Percentiles rank a stretch among this genome's conserved stretches.
Evolutionary conservation across 768 basidiomycete genomes (phyloP).

Genomic region (Mrakia gelida): DNA sequence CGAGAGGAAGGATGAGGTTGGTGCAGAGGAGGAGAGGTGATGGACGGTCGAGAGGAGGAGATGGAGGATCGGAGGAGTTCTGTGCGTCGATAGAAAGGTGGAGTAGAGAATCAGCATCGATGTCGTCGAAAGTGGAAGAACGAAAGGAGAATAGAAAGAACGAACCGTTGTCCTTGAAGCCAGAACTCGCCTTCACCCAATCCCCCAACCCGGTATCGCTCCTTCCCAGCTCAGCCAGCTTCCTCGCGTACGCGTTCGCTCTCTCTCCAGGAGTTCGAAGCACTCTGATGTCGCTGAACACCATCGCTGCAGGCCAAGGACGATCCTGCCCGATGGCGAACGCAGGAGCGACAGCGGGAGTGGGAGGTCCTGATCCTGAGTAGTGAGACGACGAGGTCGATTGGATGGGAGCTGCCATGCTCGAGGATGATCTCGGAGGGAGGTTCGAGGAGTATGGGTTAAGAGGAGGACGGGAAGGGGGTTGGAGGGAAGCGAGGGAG

Average conservation of each 20-base stretch:
- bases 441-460: constrained; percentile 14
- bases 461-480: not conserved
- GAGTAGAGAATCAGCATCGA: not conserved
- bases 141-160: not conserved
- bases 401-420: not conserved
- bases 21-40: not conserved
- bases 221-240: constrained; percentile 73
- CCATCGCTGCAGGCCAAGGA: constrained; percentile 53
- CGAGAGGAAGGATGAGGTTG: constrained; percentile 3
- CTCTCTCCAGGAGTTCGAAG: constrained; percentile 62
- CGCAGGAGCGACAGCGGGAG: not conserved
- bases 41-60: not conserved
- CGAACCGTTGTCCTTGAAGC: not conserved
- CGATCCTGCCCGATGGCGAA: not conserved
- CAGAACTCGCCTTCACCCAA: constrained; percentile 54
- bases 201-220: constrained; percentile 71
- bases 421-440: not conserved
- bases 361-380: not conserved
- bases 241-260: constrained; percentile 66
- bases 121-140: no score
- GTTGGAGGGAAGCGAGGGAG: constrained; percentile 15
- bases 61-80: not conserved
- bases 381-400: not conserved
- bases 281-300: constrained; percentile 59
- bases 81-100: not conserved